phyloP scores from a whole-genome alignment of 2,329 filamentous ascomycete genomes.

The Scedosporium aurantiacum region DNA sequence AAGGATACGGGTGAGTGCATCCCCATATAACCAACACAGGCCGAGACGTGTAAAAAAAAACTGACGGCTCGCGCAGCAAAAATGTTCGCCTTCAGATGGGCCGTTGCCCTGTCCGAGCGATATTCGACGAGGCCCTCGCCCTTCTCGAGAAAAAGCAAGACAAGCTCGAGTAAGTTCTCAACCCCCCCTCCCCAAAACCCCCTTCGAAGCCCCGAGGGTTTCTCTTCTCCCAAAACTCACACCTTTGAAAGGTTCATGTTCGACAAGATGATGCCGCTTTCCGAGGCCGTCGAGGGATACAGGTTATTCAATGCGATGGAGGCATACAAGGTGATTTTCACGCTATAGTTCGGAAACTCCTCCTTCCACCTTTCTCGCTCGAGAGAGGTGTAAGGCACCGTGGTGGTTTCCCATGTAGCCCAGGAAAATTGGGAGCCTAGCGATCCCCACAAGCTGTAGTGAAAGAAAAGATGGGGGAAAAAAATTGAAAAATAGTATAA shows the following conservation, averaged over 20 bases:
- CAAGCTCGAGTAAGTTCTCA: constrained; percentile 44
- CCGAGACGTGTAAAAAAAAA: not conserved
- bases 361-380: not conserved
- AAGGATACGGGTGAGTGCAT: constrained; percentile 43
- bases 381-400: no score
- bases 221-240: not conserved
- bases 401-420: no score
- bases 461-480: not conserved
- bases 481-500: not conserved
- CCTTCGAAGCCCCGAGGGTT: constrained; percentile 27
- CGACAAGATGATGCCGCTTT: constrained; percentile 61
- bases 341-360: constrained; percentile 22
- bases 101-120: constrained; percentile 61
- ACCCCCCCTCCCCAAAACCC: constrained; percentile 57
- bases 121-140: constrained; percentile 52
- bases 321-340: constrained; percentile 64
- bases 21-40: not conserved
- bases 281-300: constrained; percentile 56
- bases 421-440: no score
- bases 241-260: constrained; percentile 54
- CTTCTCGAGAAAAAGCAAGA: constrained; percentile 52
- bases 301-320: constrained; percentile 62
- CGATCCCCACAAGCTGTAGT: not conserved
- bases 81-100: constrained; percentile 68
- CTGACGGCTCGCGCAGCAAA: constrained; percentile 36